Percentiles rank a stretch among this genome's conserved stretches.
These are phyloP conservation scores for Besnoitia besnoiti DNA, from an alignment of 169 alveolate species.

Conservation along the genomic window DNA sequence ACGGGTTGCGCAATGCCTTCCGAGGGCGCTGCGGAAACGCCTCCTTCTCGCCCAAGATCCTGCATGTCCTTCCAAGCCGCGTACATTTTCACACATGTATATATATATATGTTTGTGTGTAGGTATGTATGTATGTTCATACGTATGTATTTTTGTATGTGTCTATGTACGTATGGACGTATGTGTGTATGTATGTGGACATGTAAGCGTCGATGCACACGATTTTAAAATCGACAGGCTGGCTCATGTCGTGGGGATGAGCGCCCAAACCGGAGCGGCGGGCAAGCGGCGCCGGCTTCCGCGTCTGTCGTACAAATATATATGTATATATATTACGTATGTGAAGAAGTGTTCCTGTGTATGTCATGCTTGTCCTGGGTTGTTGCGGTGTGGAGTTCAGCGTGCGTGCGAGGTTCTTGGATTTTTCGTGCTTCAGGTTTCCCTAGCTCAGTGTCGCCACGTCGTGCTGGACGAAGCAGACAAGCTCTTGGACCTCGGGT, in stretches of 20 bases:
- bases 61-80: too few relatives aligned
- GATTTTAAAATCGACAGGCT: neutral
- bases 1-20: too few relatives aligned
- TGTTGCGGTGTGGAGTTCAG: too few relatives aligned
- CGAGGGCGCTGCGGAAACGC: too few relatives aligned
- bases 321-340: too few relatives aligned
- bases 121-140: neutral
- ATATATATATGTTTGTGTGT: neutral
- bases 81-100: too few relatives aligned
- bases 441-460: slow-evolving; percentile 73
- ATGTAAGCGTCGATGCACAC: neutral
- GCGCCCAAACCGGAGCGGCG: too few relatives aligned
- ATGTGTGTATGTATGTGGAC: neutral
- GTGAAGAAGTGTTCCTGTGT: too few relatives aligned
- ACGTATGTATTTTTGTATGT: neutral
- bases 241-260: neutral
- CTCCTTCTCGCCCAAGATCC: too few relatives aligned
- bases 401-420: neutral
- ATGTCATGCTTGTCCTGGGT: too few relatives aligned
- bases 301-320: too few relatives aligned
- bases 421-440: slow-evolving; percentile 42
- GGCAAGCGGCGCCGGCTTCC: too few relatives aligned
- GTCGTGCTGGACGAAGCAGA: slow-evolving; percentile 86
- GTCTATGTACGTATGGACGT: neutral
- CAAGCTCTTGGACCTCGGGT: slow-evolving; percentile 75